Evolutionary conservation across 257 asterid species (phyloP), one percentile per base, ranked within the genome.

Genomic region (Catharanthus roseus): DNA sequence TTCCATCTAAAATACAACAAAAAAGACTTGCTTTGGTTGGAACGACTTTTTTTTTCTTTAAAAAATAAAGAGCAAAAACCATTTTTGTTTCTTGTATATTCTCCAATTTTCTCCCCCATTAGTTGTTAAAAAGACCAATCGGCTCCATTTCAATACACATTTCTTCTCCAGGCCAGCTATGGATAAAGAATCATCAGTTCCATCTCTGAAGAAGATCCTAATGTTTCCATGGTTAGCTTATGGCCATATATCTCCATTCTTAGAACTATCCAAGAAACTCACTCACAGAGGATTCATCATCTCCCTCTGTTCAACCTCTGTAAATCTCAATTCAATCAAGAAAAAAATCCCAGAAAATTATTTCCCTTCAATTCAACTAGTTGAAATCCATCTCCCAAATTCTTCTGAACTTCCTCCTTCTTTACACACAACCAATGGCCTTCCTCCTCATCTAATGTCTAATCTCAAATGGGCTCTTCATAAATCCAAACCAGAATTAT

Each of bases 171-270:
- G 0, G 47, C 28, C 72, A n/a, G n/a, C n/a, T 65, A 80, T 80
- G 84, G 83, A 53, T 13, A 36, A 39, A 23, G 68, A 72, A 8
- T 2, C 47, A 6, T 47, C 75, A n/a, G 47, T 26, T n/a, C n/a
- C n/a, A n/a, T n/a, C n/a, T n/a, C n/a, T n/a, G n/a, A n/a, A n/a
- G 44, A 85, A 78, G 58, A 44, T 82, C 0, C 70, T 85, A 53
- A 67, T 85, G 84, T 76, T 85, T 21, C 89, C 91, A 82, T 88
- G 85, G 87, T 67, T 86, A 18, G 91, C 82, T 12, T 82, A 86
- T 65, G 91, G 95, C 7, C 88, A 88, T 65, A 79, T 88, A 24
- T 77, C 89, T 60, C 89, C 89, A 4, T 79, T 70, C 72, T 63
- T 88, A 0, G 88, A 84, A 69, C 73, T 88, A 3, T 86, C 95